A percentile compares a stretch with the other conserved stretches of the same genome.
These are phyloP conservation scores for Plasmopara viticola DNA, from an alignment of 352 stramenopile genomes.

Conservation along the genomic window DNA sequence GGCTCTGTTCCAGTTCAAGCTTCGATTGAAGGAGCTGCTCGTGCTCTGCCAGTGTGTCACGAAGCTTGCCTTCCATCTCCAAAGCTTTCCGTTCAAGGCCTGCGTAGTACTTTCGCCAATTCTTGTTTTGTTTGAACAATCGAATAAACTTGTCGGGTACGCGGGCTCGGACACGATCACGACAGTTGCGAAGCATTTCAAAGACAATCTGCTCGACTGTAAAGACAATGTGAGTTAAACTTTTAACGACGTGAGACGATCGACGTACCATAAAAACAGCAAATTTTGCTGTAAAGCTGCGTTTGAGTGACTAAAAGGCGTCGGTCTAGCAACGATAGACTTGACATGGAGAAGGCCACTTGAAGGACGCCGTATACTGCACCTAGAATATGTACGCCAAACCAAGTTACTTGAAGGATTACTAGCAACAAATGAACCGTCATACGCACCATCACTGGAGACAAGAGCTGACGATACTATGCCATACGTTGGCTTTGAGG, in stretches of 20 bases:
- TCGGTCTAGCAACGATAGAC: constrained; percentile 11
- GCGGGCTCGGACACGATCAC: constrained; percentile 39
- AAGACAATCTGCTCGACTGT: constrained; percentile 60
- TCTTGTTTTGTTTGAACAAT: constrained; percentile 71
- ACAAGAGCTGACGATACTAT: constrained; percentile 44
- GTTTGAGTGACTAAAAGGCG: constrained; percentile 19
- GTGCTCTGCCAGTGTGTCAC: constrained; percentile 24
- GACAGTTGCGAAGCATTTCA: constrained; percentile 51
- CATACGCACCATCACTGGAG: constrained; percentile 30
- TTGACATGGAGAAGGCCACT: constrained; percentile 30
- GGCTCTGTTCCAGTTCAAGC: constrained; percentile 11
- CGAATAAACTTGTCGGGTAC: constrained; percentile 43
- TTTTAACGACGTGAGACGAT: neutral
- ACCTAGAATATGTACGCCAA: constrained; percentile 10
- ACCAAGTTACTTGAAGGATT: too few species aligned
- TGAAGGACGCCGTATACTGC: constrained; percentile 48
- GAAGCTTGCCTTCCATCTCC: constrained; percentile 31
- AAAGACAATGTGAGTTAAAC: neutral
- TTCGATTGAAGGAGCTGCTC: constrained; percentile 30
- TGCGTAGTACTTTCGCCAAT: constrained; percentile 66
- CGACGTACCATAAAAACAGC: constrained; percentile 40
- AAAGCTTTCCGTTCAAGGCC: constrained; percentile 40
- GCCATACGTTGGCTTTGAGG: constrained; percentile 20
- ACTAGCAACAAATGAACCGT: too few species aligned
- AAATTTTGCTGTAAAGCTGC: constrained; percentile 31